Base-by-base conservation (phyloP, 1,139 yeast genomes). In the Kodamaea sp. region DNA sequence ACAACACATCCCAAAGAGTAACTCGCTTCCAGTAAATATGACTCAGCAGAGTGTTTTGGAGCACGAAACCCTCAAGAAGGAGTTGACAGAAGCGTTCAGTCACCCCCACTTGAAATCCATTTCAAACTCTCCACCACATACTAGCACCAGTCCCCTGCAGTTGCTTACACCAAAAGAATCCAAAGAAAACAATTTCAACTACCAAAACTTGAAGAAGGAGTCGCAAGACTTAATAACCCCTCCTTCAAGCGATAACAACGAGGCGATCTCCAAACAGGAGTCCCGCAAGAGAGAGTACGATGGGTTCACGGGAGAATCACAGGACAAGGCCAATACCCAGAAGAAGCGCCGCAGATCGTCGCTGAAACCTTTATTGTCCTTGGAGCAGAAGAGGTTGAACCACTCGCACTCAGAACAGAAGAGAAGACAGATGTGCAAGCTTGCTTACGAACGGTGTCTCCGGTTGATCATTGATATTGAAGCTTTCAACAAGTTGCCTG, bases 331-430 rank as follows among this genome's bases (percentile, higher is more conserved):
- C 11, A 24, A 31, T 15, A 31, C 36, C 3, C 8, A 12, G 22
- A 10, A n/a, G 14, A 55, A 51, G 33, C 55, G 64, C 31, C 57
- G 56, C 41, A 57, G 66, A 41, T 53, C 63, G 13, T 49, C 61
- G 12, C 57, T 62, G 45, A 76, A 66, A 59, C 80, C 70, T n/a
- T 55, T 68, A 10, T 65, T 84, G 16, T 59, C 83, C 0, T 73
- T 77, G 33, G 83, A 81, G 47, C 88, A 85, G 53, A 83, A 83
- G 51, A 70, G 92, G 36, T 55, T 70, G 35, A 83, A 83, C 50
- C 96, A 87, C 55, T 79, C 85, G 6, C 69, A 77, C 31, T 78
- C 86, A 34, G 96, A 87, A 56, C 88, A 86, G 58, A 76, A 78
- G 49, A 72, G 96, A 37, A 70, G 96, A 29, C 81, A 78, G 43